phyloP scores from a whole-genome alignment of 2,329 filamentous ascomycete species.

The Ceratocystiopsis minuta region DNA sequence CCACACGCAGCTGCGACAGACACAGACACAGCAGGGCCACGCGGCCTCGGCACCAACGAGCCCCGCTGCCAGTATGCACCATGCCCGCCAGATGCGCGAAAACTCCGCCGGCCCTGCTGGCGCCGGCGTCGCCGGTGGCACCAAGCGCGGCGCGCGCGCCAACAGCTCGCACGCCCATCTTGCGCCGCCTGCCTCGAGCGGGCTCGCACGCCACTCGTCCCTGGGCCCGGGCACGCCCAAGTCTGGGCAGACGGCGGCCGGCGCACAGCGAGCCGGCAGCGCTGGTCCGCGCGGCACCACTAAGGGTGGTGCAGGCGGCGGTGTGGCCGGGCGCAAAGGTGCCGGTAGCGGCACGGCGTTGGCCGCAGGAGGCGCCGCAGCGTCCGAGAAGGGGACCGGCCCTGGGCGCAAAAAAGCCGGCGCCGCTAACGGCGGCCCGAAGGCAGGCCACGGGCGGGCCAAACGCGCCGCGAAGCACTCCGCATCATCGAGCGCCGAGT shows the following conservation, averaged over 20 bases:
- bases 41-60: conserved; percentile 41
- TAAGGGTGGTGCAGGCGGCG: conserved; percentile 22
- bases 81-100: conserved; percentile 38
- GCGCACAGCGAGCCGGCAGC: conserved; percentile 30
- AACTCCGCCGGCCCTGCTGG: conserved; percentile 36
- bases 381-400: conserved; percentile 10
- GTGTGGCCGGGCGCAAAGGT: conserved; percentile 26
- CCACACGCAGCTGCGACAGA: conserved; percentile 27
- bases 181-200: conserved; percentile 32
- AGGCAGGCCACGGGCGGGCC: conserved; percentile 44
- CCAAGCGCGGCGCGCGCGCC: conserved; percentile 32
- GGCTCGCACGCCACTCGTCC: conserved; percentile 43
- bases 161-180: conserved; percentile 28
- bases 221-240: conserved; percentile 46
- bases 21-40: conserved; percentile 29
- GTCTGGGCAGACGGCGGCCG: conserved; percentile 15
- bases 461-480: conserved; percentile 44
- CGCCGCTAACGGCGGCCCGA: conserved; percentile 17
- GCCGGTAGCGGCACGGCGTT: conserved; percentile 29
- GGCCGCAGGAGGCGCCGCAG: neutral
- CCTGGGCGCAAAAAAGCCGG: conserved; percentile 11
- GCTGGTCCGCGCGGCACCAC: conserved; percentile 36
- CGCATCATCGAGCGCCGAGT: conserved; percentile 40
- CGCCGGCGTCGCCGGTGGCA: conserved; percentile 15
- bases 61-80: conserved; percentile 41